Evolutionary conservation across 495 filamentous ascomycete genomes (phyloP).

Genomic region (Neurospora sp.): DNA sequence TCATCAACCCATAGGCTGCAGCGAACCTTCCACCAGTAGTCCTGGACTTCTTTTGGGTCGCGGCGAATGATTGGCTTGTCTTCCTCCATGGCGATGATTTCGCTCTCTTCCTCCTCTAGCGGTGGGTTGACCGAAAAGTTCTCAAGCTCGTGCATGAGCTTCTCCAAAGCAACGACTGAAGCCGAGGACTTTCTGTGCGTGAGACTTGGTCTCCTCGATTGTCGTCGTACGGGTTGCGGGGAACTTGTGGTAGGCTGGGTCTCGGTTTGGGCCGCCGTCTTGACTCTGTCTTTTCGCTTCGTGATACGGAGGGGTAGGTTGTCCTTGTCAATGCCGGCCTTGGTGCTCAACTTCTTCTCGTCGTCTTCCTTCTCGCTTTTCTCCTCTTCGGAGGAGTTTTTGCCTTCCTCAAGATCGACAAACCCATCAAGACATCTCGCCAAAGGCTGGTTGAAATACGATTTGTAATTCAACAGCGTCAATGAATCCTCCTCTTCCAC

Average conservation of each 20-base stretch:
- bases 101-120: neutral
- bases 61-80: neutral
- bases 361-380: neutral
- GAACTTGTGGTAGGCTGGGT: neutral
- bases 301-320: neutral
- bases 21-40: constrained; percentile 13
- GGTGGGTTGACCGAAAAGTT: neutral
- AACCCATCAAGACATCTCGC: constrained; percentile 15
- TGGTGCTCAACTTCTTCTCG: neutral
- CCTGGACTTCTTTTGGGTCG: constrained; percentile 5
- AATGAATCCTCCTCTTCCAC: constrained; percentile 15
- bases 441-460: constrained; percentile 16
- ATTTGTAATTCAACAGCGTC: constrained; percentile 19
- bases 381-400: neutral
- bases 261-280: neutral
- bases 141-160: neutral
- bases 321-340: neutral
- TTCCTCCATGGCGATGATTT: neutral
- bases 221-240: neutral
- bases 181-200: neutral
- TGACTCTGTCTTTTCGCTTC: neutral
- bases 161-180: neutral
- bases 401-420: neutral
- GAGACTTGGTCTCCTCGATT: neutral
- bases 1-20: constrained; percentile 12